Evolutionary conservation across 73 alveolate species (phyloP).

Genomic region (Tetrahymena thermophila): DNA sequence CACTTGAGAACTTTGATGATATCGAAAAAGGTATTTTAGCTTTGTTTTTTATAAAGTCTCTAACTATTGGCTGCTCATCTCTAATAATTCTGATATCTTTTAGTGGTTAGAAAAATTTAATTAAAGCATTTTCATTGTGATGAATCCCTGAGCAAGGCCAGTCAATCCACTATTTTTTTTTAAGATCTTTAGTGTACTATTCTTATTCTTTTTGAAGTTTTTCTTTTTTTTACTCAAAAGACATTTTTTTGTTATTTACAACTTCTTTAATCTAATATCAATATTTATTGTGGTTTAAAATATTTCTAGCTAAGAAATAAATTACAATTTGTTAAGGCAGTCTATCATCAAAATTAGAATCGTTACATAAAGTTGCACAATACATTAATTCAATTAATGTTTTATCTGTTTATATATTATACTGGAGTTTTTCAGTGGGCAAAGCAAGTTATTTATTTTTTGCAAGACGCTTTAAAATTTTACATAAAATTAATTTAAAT

Average conservation of each 20-base stretch:
- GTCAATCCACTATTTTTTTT: neutral
- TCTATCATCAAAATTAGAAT: neutral
- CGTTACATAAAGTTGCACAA: neutral
- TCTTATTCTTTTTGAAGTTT: neutral
- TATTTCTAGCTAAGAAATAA: neutral
- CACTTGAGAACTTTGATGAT: neutral
- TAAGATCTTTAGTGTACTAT: neutral
- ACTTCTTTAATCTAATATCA: neutral
- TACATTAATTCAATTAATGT: neutral
- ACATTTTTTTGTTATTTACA: neutral
- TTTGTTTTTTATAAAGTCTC: neutral
- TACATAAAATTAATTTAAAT: neutral
- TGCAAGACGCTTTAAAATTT: neutral
- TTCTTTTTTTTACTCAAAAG: neutral
- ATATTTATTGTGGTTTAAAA: neutral
- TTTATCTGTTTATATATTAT: neutral
- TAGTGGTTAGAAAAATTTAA: neutral
- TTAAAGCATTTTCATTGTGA: neutral
- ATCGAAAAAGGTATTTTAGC: neutral
- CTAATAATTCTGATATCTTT: neutral
- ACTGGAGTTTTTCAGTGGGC: neutral
- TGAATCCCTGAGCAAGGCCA: neutral
- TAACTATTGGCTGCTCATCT: neutral
- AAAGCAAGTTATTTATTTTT: neutral
- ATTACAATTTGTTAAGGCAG: neutral